Base-by-base conservation (phyloP, 495 filamentous ascomycete genomes). In the Lasiosphaeriaceae sp. region DNA sequence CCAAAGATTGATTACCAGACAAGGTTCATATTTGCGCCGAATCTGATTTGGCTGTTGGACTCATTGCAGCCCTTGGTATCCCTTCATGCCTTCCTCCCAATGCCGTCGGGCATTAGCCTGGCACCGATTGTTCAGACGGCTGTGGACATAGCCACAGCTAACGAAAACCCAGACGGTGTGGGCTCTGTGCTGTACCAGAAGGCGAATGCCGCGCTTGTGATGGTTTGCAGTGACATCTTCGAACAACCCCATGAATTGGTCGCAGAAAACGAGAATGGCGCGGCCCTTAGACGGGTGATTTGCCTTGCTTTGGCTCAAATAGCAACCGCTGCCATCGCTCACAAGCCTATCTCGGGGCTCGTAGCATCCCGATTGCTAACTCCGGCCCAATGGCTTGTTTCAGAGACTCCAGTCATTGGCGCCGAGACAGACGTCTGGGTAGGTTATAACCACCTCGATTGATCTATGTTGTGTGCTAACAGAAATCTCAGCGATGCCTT, bases 1-100 rank as follows among this genome's bases (percentile, higher is more conserved):
- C 24, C 47, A 1, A 34, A 44, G 35, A 23, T 24, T 8, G 52
- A 31, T 11, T 11, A 59, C 7, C 46, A 56, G 19, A 12, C 55
- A 1, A 60, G 62, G 1, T 34, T 63, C 11, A 43, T 64, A 14
- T 65, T 56, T 37, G 34, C 50, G 6, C 58, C 73, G 39, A 50
- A 66, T 41, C 50, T 64, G 7, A 62, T 67, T 6, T 75, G 72
- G 69, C 54, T 76, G 17, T 57, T 74, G 39, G 75, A 78, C 54
- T 59, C 61, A 41, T 57, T 71, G 43, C 57, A 69, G 39, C 54
- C 60, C n/a, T 60, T 76, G 7, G 60, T 65, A 37, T 50, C 58
- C 14, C 54, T 61, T 16, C 62, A 67, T 48, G 54, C 58, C 7
- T 55, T 26, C 19, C 74, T 65, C 67, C 65, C 64, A 16, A 39